Percentiles rank a stretch among this genome's conserved stretches.
phyloP scores from a whole-genome alignment of 345 rosid genomes.

The Syzygium aromaticum region DNA sequence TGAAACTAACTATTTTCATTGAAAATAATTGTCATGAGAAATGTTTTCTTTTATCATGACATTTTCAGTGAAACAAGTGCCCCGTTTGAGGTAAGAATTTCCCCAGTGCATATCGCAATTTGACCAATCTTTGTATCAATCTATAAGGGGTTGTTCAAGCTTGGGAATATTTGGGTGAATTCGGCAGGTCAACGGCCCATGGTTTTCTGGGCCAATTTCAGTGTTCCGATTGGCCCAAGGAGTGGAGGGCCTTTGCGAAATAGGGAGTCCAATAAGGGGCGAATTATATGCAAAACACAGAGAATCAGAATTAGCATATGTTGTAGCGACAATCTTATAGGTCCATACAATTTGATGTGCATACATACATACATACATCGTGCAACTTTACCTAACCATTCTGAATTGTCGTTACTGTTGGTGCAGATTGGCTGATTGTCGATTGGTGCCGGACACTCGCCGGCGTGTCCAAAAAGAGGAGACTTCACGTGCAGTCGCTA shows the following conservation, averaged over 20 bases:
- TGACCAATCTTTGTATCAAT: not conserved
- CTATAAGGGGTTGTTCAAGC: not conserved
- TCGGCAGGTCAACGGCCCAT: not conserved
- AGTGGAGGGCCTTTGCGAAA: not conserved
- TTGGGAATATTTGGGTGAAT: not conserved
- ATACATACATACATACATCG: not conserved
- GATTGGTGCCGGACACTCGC: rapidly evolving
- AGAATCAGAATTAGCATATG: not conserved
- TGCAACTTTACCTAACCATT: not conserved
- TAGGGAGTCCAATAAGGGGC: not conserved
- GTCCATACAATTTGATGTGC: not conserved
- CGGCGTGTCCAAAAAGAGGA: not conserved
- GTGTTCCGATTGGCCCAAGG: not conserved
- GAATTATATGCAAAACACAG: not conserved
- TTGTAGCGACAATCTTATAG: not conserved
- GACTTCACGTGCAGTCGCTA: not conserved
- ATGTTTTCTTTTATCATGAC: not conserved
- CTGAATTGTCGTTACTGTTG: rapidly evolving
- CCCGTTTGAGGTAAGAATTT: not conserved
- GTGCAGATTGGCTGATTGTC: not conserved
- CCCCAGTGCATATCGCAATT: not conserved
- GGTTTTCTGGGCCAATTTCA: not conserved
- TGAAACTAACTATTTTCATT: not conserved
- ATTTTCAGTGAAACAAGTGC: not conserved
- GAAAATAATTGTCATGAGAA: not conserved